These are phyloP conservation scores for Boeremia exigua DNA, from an alignment of 2,329 filamentous ascomycete genomes.

Conservation along the genomic window DNA sequence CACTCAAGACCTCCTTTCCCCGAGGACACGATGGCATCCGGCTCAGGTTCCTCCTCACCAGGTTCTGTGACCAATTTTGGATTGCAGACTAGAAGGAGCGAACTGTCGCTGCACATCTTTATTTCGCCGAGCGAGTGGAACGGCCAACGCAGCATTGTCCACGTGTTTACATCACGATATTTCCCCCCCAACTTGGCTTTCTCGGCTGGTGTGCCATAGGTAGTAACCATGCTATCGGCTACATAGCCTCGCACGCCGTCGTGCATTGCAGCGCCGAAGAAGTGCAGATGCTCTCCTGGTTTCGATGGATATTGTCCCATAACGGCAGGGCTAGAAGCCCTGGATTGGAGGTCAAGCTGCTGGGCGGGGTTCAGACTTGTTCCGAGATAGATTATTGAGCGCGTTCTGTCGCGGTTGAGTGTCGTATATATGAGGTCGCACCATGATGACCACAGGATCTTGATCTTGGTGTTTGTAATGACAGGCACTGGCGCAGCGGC, in stretches of 20 bases:
- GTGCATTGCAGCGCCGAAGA: constrained; percentile 33
- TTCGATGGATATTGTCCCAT: background rate
- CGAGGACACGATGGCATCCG: background rate
- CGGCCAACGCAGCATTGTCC: background rate
- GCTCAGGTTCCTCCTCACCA: background rate
- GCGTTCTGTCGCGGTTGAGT: background rate
- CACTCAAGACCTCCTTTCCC: background rate
- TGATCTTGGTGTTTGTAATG: background rate
- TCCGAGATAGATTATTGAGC: constrained; percentile 27
- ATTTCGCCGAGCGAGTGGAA: background rate
- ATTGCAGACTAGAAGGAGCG: background rate
- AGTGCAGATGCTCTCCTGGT: background rate
- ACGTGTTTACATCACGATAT: background rate
- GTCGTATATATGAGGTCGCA: constrained; percentile 32
- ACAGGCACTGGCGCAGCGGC: constrained; percentile 2
- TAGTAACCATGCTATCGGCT: constrained; percentile 1
- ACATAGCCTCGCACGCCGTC: constrained; percentile 30
- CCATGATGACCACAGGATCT: constrained; percentile 37
- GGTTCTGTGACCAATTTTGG: background rate
- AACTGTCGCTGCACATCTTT: constrained; percentile 2
- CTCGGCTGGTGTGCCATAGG: constrained; percentile 22
- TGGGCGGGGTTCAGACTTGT: constrained; percentile 23
- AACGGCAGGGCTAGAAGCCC: background rate
- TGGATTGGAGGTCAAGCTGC: background rate
- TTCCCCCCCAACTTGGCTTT: background rate